Conservation (phyloP, 176 grass and related monocot species). For the Thinopyrum elongatum region DNA sequence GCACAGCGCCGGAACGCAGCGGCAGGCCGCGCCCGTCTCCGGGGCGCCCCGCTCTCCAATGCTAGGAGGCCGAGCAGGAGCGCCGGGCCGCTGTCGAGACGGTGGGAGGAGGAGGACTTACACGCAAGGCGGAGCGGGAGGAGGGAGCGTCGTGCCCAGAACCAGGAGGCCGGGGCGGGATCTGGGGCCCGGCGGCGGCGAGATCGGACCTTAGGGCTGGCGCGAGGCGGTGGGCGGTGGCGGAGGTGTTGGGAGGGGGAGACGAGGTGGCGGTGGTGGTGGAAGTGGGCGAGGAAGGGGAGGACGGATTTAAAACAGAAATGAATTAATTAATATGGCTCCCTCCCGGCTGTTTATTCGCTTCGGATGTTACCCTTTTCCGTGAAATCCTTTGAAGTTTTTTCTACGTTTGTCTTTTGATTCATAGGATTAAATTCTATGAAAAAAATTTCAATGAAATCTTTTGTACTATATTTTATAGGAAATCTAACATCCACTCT, state of each 20-base stretch:
- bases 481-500: too few species aligned
- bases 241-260: slow-evolving; percentile 25
- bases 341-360: not conserved
- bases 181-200: slow-evolving; percentile 21
- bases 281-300: slow-evolving; percentile 19
- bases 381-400: too few species aligned
- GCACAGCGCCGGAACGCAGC: not conserved
- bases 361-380: not conserved
- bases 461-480: too few species aligned
- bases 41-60: not conserved
- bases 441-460: too few species aligned
- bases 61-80: not conserved
- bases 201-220: slow-evolving; percentile 38
- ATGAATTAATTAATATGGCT: slow-evolving; percentile 27
- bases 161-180: slow-evolving; percentile 14
- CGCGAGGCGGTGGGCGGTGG: slow-evolving; percentile 4
- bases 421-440: too few species aligned
- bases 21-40: not conserved
- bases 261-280: not conserved
- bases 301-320: slow-evolving; percentile 32
- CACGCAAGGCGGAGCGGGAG: not conserved
- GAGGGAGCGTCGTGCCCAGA: slow-evolving; percentile 17
- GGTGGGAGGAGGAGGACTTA: slow-evolving; percentile 7
- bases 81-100: not conserved
- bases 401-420: too few species aligned